Conservation (phyloP, 2,329 filamentous ascomycete species). For the Mariannaea elegans region DNA sequence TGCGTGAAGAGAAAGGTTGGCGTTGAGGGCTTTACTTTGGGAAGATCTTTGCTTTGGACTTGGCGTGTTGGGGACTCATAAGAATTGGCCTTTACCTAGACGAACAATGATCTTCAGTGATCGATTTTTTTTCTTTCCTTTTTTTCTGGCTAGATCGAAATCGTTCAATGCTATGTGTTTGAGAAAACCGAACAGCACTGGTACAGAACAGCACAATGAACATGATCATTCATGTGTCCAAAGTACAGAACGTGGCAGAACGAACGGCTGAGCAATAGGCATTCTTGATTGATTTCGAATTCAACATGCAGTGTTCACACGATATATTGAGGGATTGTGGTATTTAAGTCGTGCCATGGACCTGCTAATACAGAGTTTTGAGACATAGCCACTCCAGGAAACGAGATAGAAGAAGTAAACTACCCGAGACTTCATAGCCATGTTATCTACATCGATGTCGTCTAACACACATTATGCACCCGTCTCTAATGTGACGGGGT, state of each 20-base stretch:
- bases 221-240: no score
- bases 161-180: background rate
- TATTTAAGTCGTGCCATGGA: no score
- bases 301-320: background rate
- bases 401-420: no score
- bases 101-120: background rate
- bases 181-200: background rate
- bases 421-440: no score
- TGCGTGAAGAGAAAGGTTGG: slow-evolving; percentile 1
- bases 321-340: background rate
- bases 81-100: slow-evolving; percentile 1
- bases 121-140: background rate
- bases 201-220: background rate
- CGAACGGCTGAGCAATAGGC: background rate
- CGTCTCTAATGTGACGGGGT: background rate
- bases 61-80: background rate
- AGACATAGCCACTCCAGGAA: no score
- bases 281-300: background rate
- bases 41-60: slow-evolving; percentile 1
- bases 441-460: no score
- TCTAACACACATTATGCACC: background rate
- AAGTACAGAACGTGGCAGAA: no score
- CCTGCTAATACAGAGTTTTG: no score
- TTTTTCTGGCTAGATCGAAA: background rate
- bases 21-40: slow-evolving; percentile 12